Conservation (phyloP, 768 basidiomycete species). For the Leccinellum albellum region DNA sequence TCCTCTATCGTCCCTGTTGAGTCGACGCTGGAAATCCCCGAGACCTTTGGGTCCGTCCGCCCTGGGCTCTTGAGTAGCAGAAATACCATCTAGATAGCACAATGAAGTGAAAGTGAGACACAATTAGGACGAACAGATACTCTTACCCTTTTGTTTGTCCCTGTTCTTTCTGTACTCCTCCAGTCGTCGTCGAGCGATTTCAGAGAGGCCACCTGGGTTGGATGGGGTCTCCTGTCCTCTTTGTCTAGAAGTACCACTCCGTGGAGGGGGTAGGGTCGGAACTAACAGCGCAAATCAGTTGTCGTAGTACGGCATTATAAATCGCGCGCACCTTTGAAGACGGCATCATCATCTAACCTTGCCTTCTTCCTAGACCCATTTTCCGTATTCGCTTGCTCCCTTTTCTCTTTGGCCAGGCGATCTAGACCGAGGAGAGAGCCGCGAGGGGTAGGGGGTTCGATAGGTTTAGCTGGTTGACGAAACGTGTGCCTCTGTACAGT, state of each 20-base stretch:
- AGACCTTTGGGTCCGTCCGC: slow-evolving; percentile 70
- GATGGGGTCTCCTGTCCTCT: slow-evolving; percentile 91
- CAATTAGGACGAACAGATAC: not conserved
- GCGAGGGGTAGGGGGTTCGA: slow-evolving; percentile 75
- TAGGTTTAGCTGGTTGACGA: slow-evolving; percentile 63
- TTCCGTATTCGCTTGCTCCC: slow-evolving; percentile 49
- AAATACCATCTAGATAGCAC: slow-evolving; percentile 59
- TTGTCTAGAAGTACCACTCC: slow-evolving; percentile 58
- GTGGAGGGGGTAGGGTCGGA: slow-evolving; percentile 64
- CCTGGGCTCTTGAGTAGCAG: slow-evolving; percentile 52
- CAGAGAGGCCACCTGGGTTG: slow-evolving; percentile 85
- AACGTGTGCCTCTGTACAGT: slow-evolving; percentile 70
- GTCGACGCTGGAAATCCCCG: slow-evolving; percentile 90
- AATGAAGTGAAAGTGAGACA: not conserved
- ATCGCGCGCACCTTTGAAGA: slow-evolving; percentile 76
- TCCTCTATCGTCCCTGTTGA: slow-evolving; percentile 68
- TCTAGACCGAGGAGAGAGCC: slow-evolving; percentile 85
- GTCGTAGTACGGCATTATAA: not conserved
- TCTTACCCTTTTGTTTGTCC: slow-evolving; percentile 64
- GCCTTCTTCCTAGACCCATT: slow-evolving; percentile 60
- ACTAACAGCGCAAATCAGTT: slow-evolving; percentile 43
- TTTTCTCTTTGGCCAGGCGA: slow-evolving; percentile 83
- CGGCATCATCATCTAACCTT: slow-evolving; percentile 56
- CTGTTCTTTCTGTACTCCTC: slow-evolving; percentile 73
- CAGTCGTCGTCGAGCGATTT: slow-evolving; percentile 61